Base-by-base conservation (phyloP, 805 yeast genomes). In the Sugiyamaella smithiae region DNA sequence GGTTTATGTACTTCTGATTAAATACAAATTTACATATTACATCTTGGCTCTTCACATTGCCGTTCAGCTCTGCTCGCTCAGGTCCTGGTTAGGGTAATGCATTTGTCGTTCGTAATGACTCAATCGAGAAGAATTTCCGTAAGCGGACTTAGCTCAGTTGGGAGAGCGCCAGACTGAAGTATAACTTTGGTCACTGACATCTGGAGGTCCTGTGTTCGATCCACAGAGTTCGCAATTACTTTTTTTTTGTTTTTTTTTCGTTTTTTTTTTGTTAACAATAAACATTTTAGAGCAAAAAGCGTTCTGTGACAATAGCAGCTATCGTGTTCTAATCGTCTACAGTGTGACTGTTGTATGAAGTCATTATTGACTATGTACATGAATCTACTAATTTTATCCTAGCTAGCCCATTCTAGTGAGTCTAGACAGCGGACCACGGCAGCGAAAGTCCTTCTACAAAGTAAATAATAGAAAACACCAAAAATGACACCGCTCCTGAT, bases 191-290 rank as follows among this genome's bases (percentile, higher is more conserved):
- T 46, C 41, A 9, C 38, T 26, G 45, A 19, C 47, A 81, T 81
- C 86, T 82, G 86, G 77, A 83, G 88, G 88, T 82, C 86, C 84
- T 80, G 87, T 80, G 87, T 83, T 83, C 88, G 84, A 82, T 80
- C 87, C 88, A 80, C 87, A 81, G 69, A 66, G 66, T 56, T 64
- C 70, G 71, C 72, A 68, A n/a, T 29, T 22, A 29, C 32, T 40
- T 46, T 14, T 11, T 20, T 3, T 7, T 26, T 11, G 11, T 42
- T 24, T 40, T 4, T 4, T 4, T 4, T 4, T 40, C 11, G 11
- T 8, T 26, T 26, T 26, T 8, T 26, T 26, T 26, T 26, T 26
- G 29, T 26, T 26, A 26, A 26, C 11, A 14, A 16, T 16, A n/a
- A 35, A n/a, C 4, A 35, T 8, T 35, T 19, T 16, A 35, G 16